Percentiles rank a stretch among this genome's conserved stretches.
Conservation (phyloP, 306 rosid genomes). For the Canavalia gladiata region DNA sequence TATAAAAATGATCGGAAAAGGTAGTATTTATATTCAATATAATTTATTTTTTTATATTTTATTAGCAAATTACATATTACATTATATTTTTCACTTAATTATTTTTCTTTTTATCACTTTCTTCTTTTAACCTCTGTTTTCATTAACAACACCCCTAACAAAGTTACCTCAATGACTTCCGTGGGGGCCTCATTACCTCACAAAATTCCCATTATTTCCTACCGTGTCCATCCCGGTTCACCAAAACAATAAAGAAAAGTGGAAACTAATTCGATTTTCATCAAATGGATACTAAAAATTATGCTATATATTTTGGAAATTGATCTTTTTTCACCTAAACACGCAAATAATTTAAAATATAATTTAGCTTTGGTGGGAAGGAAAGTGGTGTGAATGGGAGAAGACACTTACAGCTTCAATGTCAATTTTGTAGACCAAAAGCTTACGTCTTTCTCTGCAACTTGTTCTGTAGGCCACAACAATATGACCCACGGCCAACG, state of each 20-base stretch:
- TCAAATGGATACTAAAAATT: too few species aligned
- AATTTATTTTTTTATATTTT: too few species aligned
- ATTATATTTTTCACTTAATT: too few species aligned
- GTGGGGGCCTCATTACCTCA: conserved; percentile 49
- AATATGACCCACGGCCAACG: conserved; percentile 85
- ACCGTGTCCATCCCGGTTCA: neutral
- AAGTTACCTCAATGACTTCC: conserved; percentile 38
- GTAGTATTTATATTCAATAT: too few species aligned
- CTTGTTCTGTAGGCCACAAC: conserved; percentile 91
- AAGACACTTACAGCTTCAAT: conserved; percentile 86
- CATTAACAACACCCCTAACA: neutral
- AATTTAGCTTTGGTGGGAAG: neutral
- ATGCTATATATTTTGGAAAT: neutral
- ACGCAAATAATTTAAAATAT: neutral
- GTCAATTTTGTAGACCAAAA: conserved; percentile 92
- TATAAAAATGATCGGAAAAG: too few species aligned
- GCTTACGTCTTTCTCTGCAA: conserved; percentile 97
- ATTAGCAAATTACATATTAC: too few species aligned
- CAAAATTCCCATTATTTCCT: conserved; percentile 36
- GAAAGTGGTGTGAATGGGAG: conserved; percentile 21
- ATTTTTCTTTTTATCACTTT: too few species aligned
- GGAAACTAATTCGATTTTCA: neutral
- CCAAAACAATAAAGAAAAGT: neutral
- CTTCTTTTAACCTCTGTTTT: too few species aligned
- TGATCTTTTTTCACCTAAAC: neutral